Evolutionary conservation across 2,329 filamentous ascomycete species (phyloP).

Genomic region (Penicillium freii): DNA sequence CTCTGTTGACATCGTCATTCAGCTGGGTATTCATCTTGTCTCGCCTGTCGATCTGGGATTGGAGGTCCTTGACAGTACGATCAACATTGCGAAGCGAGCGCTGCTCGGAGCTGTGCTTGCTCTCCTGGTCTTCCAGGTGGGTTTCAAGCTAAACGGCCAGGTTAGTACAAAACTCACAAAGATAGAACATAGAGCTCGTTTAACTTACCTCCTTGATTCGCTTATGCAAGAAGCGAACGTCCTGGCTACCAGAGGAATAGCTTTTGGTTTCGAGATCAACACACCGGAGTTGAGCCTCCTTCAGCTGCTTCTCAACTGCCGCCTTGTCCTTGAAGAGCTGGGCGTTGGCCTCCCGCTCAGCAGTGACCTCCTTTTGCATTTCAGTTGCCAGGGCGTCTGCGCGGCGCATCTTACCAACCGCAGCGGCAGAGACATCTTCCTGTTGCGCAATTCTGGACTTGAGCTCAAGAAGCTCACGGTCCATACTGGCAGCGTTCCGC

Average conservation of each 20-base stretch:
- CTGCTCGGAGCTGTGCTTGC: conserved; percentile 73
- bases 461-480: conserved; percentile 84
- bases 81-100: conserved; percentile 90
- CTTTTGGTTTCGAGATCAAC: conserved; percentile 97
- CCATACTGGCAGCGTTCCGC: conserved; percentile 82
- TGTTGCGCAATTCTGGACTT: conserved; percentile 87
- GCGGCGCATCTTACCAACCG: conserved; percentile 94
- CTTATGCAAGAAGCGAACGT: conserved; percentile 91
- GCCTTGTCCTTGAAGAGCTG: conserved; percentile 88
- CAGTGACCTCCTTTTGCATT: conserved; percentile 86
- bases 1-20: conserved; percentile 76
- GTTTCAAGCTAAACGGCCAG: conserved; percentile 67
- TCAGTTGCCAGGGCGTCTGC: conserved; percentile 84
- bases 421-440: conserved; percentile 86
- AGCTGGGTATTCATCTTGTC: conserved; percentile 82
- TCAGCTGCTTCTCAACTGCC: conserved; percentile 80
- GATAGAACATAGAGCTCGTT: conserved; percentile 2
- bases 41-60: conserved; percentile 86
- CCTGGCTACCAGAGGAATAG: conserved; percentile 89
- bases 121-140: conserved; percentile 80
- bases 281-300: conserved; percentile 83
- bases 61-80: conserved; percentile 87
- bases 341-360: conserved; percentile 77
- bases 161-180: conserved; percentile 20
- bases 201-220: conserved; percentile 84